A percentile compares a stretch with the other conserved stretches of the same genome.
Evolutionary conservation across 257 asterid species (phyloP).

Genomic region (Forsythia viridissima): DNA sequence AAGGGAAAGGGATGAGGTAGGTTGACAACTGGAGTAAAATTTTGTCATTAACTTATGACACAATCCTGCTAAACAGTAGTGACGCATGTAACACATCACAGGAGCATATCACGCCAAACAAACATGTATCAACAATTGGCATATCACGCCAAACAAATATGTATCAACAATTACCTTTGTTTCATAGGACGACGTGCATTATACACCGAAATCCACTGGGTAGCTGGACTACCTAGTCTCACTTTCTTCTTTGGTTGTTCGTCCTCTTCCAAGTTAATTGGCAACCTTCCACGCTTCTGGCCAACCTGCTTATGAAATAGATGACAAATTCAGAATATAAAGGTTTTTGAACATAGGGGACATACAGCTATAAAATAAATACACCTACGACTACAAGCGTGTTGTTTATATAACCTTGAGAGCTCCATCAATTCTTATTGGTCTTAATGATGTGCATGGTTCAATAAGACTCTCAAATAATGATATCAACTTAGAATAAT

Average conservation of each 20-base stretch:
- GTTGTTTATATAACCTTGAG: slow-evolving; percentile 55
- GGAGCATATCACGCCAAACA: not conserved
- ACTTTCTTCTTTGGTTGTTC: slow-evolving; percentile 98
- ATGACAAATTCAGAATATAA: not conserved
- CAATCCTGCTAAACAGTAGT: not conserved
- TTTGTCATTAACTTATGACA: no score
- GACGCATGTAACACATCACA: not conserved
- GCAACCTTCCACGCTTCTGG: slow-evolving; percentile 91
- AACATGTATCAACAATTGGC: not conserved
- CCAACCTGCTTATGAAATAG: slow-evolving; percentile 59
- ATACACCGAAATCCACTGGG: slow-evolving; percentile 94
- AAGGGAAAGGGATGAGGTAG: no score
- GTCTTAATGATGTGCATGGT: slow-evolving; percentile 78
- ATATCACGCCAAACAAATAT: not conserved
- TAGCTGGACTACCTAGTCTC: slow-evolving; percentile 94
- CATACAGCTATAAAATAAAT: not conserved
- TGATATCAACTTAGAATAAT: slow-evolving; percentile 79
- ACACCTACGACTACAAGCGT: not conserved
- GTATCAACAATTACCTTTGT: slow-evolving; percentile 60
- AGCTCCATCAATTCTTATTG: slow-evolving; percentile 98
- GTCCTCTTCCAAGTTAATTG: slow-evolving; percentile 87
- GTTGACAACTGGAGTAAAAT: no score
- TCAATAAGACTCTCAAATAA: slow-evolving; percentile 88
- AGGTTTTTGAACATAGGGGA: not conserved
- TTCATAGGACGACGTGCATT: slow-evolving; percentile 98